Base-by-base conservation (phyloP, 2,329 filamentous ascomycete genomes). In the Trichoderma koningiopsis region DNA sequence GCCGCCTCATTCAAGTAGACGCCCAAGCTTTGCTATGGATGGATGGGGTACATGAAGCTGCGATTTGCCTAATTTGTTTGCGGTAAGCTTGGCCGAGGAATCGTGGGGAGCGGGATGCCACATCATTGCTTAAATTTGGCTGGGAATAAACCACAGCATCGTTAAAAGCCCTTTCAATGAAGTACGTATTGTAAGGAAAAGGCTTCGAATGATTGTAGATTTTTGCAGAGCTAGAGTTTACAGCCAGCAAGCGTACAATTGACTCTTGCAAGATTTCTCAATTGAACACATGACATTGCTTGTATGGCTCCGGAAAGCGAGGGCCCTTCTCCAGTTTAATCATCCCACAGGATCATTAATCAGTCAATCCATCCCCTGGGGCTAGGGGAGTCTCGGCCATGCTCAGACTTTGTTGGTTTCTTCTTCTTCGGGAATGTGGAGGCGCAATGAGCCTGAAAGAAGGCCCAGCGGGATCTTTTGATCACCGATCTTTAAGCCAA, bases 371-470 rank as follows among this genome's bases (percentile, higher is more conserved):
- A 14, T 35, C 33, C 16, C 4, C 11, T 35, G 14, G n/a, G 27
- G 53, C 62, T 65, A 65, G 62, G 62, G 62, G 62, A 65, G 35
- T 57, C 62, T 65, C 62, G 62, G 62, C 62, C 11, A 22, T 65
- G n/a, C 16, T 27, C 52, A 27, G 19, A 59, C 24, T 55, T 40
- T 19, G 14, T 22, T 10, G 10, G n/a, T 13, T 22, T 49, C 5
- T 49, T 49, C 43, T 49, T 49, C n/a, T 11, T 53, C 31, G 40
- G 61, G 31, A n/a, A 35, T 63, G 47, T 52, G 60, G 60, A 33
- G 33, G n/a, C 27, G 60, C 10, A 33, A 27, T 27, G 47, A 5
- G 24, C 49, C 49, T 19, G 37, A 56, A 56, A 31, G 62, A 65
- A 65, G 52, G 52, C 56, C 29, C 6, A 8, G 14, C 0, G 4